These are phyloP conservation scores for Volutella citrinella DNA, from an alignment of 2,329 filamentous ascomycete genomes.

Conservation along the genomic window DNA sequence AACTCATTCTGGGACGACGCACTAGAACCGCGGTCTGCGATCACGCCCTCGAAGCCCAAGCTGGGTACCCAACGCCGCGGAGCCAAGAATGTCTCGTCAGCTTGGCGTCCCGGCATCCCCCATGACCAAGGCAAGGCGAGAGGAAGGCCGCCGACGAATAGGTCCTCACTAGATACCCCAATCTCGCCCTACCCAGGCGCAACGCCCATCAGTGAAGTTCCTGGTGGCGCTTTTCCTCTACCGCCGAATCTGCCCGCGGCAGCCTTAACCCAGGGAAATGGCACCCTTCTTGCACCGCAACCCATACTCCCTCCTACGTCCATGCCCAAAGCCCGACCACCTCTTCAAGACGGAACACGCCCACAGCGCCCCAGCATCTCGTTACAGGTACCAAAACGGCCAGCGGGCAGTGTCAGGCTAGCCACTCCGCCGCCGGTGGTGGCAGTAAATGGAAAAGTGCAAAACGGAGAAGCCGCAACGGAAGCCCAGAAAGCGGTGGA, in stretches of 20 bases:
- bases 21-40: conserved; percentile 66
- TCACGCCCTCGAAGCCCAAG: conserved; percentile 62
- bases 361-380: conserved; percentile 37
- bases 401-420: conserved; percentile 58
- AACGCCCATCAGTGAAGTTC: conserved; percentile 9
- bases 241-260: too few species aligned
- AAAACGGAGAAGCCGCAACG: background rate
- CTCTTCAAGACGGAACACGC: conserved; percentile 17
- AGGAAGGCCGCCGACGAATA: conserved; percentile 74
- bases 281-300: conserved; percentile 2
- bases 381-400: conserved; percentile 46
- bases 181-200: conserved; percentile 12
- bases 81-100: conserved; percentile 81
- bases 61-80: conserved; percentile 60
- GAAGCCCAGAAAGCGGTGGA: conserved; percentile 3
- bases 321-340: conserved; percentile 13
- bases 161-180: conserved; percentile 51
- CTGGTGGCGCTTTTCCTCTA: too few species aligned
- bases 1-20: conserved; percentile 53
- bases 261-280: conserved; percentile 1
- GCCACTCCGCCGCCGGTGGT: conserved; percentile 51
- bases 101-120: conserved; percentile 70
- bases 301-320: conserved; percentile 8
- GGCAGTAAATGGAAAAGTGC: conserved; percentile 16
- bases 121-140: conserved; percentile 67